Evolutionary conservation across 139 green algal species (phyloP), one percentile per base, ranked within the genome.

Genomic region (Limnomonas spitsbergensis): DNA sequence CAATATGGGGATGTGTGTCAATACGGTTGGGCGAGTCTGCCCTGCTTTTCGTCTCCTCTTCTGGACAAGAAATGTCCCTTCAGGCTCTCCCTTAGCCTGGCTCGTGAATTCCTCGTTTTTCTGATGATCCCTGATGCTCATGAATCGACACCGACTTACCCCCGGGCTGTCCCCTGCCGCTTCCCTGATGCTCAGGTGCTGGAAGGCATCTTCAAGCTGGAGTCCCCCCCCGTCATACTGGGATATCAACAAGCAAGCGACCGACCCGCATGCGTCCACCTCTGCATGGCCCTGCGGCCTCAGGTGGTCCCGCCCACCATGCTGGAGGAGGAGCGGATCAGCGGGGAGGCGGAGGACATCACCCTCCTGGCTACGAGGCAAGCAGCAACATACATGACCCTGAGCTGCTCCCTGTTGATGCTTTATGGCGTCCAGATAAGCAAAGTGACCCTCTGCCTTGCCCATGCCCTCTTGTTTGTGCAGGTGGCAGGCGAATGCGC

Each of bases 331-430:
- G 75, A 82, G 27, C 39, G 73, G 1, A 29, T 87, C 3, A 78
- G 38, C 34, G 80, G 81, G 29, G 87, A 91, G 80, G 73, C 82
- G 75, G 85, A 83, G 35, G 82, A 90, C 38, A 79, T 91, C 29
- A 82, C 82, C 3, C 80, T 80, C 2, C 81, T 89, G 71, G 81
- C 87, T 14, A 32, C 38, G 78, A 85, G 75, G 80, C 87, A 47
- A 66, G 76, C 80, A 20, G 32, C 31, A 47, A 38, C 69, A 74
- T 38, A 52, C 34, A 80, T 66, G 24, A 0, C 42, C 9, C 36
- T 0, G 0, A 70, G 0, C 42, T 20, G 4, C 1, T 73, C 0
- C 27, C 4, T 24, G 24, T 47, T 1, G 9, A 66, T 78, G 32
- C 52, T 37, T n/a, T n/a, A n/a, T n/a, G n/a, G n/a, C n/a, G n/a